Evolutionary conservation across 2,329 filamentous ascomycete genomes (phyloP).

Genomic region (Trichothecium roseum): DNA sequence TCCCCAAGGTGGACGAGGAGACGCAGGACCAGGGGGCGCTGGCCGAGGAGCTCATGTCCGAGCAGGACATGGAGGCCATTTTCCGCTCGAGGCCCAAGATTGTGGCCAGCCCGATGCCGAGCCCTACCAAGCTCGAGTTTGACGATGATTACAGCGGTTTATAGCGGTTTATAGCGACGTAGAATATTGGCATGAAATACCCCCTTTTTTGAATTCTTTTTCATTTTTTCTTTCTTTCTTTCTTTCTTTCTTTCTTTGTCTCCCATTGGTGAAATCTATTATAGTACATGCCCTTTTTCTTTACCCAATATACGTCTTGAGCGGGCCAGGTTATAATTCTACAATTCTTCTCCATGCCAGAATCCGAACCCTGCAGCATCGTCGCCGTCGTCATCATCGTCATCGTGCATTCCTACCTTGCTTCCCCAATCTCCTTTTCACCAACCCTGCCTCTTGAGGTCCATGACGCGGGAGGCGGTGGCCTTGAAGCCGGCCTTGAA

Average conservation of each 20-base stretch:
- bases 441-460: slow-evolving; percentile 72
- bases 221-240: too few relatives aligned
- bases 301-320: too few relatives aligned
- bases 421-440: slow-evolving; percentile 29
- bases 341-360: too few relatives aligned
- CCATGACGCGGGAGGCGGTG: slow-evolving; percentile 52
- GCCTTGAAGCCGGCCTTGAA: slow-evolving; percentile 62
- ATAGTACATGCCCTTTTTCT: too few relatives aligned
- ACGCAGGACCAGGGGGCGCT: slow-evolving; percentile 35
- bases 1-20: slow-evolving; percentile 36
- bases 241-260: slow-evolving; percentile 5
- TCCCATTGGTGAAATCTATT: too few relatives aligned
- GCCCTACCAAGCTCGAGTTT: slow-evolving; percentile 24
- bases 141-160: slow-evolving; percentile 1
- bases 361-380: too few relatives aligned
- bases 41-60: slow-evolving; percentile 57
- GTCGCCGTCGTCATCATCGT: too few relatives aligned
- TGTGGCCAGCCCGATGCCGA: slow-evolving; percentile 58
- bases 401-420: too few relatives aligned
- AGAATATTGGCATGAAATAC: background rate
- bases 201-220: too few relatives aligned
- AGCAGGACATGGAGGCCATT: slow-evolving; percentile 70
- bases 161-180: background rate
- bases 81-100: slow-evolving; percentile 80
- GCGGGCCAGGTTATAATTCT: too few relatives aligned